Evolutionary conservation across 495 filamentous ascomycete species (phyloP), one percentile per base, ranked within the genome.

Genomic region (Sordaria brevicollis): DNA sequence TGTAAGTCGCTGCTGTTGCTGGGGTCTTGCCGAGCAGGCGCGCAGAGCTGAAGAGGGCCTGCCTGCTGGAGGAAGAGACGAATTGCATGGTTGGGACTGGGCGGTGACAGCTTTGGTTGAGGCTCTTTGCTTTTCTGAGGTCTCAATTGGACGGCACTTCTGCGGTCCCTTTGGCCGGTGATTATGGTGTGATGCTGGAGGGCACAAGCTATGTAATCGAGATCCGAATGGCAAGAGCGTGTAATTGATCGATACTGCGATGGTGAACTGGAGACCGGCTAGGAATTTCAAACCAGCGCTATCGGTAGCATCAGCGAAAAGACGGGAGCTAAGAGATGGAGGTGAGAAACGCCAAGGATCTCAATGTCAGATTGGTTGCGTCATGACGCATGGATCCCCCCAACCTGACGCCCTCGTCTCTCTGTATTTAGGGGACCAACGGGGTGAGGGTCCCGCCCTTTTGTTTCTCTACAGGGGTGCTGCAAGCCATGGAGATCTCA

Each of bases 11-110:
- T 54, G 69, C 5, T 65, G 65, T 8, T 25, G 54, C 25, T 39
- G 67, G 68, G 13, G 67, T 66, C 6, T 31, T 36, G 36, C 66
- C 33, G 39, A 65, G 69, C 38, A 73, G 35, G 41, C 39, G 69
- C 34, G 37, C 33, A 35, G 33, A 38, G 31, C 70, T 71, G 35
- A 13, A 19, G 54, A 31, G 36, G 66, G 49, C 25, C 49, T 62
- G 49, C 33, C 49, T 31, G 49, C 49, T 29, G 15, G 49, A 62
- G 13, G 49, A 15, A 1, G 17, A 62, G 33, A 66, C 33, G 13
- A 69, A 65, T 65, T 66, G 9, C 35, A 35, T 38, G 49, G 17
- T 37, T 31, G 17, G 13, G 49, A 10, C 33, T 31, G 17, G 13
- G 15, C 33, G 13, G 37, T 71, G 67, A 69, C 67, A 65, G 36